Evolutionary conservation across 2,329 filamentous ascomycete genomes (phyloP).

Genomic region (Fusarium sp.): DNA sequence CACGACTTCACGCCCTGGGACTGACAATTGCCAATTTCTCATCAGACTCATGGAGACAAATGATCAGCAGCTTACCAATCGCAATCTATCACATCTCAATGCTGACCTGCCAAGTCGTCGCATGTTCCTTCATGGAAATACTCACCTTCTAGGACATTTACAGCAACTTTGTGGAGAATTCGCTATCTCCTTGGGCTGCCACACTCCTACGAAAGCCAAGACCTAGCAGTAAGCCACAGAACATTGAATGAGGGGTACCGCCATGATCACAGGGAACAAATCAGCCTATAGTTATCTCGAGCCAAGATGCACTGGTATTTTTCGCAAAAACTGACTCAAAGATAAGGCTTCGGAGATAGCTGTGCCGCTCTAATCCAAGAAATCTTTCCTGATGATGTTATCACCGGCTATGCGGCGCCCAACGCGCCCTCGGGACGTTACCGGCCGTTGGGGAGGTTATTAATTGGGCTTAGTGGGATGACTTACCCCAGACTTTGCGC

Average conservation of each 20-base stretch:
- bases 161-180: background rate
- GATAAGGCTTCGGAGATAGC: constrained; percentile 20
- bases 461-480: background rate
- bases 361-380: background rate
- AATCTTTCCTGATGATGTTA: background rate
- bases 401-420: constrained; percentile 1
- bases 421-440: background rate
- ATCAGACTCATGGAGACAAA: background rate
- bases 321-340: background rate
- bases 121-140: background rate
- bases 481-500: constrained; percentile 13
- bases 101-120: background rate
- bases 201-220: constrained; percentile 20
- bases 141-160: background rate
- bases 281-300: constrained; percentile 1
- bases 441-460: background rate
- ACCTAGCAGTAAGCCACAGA: constrained; percentile 25
- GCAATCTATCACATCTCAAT: background rate
- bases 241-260: constrained; percentile 20
- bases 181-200: background rate
- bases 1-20: constrained; percentile 7
- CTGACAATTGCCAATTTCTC: constrained; percentile 4
- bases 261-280: constrained; percentile 16
- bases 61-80: constrained; percentile 8
- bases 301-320: constrained; percentile 13